Evolutionary conservation across 495 filamentous ascomycete genomes (phyloP).

Genomic region (Tuber borchii): DNA sequence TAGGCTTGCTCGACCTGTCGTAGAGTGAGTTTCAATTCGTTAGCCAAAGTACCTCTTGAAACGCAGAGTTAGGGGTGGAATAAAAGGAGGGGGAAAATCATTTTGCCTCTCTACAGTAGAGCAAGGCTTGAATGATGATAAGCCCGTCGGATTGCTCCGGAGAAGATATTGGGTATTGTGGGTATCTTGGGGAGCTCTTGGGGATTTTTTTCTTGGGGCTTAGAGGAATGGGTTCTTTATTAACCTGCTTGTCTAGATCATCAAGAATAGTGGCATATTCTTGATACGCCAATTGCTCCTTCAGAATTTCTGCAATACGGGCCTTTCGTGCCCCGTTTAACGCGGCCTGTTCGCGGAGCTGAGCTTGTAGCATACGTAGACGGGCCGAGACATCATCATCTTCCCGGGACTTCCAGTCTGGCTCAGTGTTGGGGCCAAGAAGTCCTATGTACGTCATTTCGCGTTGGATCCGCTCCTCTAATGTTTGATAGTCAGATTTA

Average conservation of each 20-base stretch:
- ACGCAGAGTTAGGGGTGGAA: not conserved
- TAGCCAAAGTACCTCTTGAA: not conserved
- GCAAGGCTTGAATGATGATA: not conserved
- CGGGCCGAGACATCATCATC: conserved; percentile 94
- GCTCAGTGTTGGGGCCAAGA: conserved; percentile 59
- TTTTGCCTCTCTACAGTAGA: not conserved
- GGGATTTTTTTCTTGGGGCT: not conserved
- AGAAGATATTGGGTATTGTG: not conserved
- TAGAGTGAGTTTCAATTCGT: not conserved
- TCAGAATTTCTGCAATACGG: conserved; percentile 72
- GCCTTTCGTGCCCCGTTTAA: conserved; percentile 85
- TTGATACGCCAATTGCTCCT: conserved; percentile 86
- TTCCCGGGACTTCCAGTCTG: conserved; percentile 77
- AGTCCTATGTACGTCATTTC: conserved; percentile 94
- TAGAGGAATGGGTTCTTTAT: not conserved
- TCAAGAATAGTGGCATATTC: conserved; percentile 96
- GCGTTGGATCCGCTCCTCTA: conserved; percentile 82
- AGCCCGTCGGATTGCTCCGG: not conserved
- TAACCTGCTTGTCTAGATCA: conserved; percentile 81
- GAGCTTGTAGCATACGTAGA: conserved; percentile 71
- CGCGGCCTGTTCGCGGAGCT: conserved; percentile 72
- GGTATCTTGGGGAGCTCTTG: not conserved
- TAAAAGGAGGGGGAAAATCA: not conserved
- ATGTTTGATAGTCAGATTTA: conserved; percentile 71
- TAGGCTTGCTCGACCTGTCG: conserved; percentile 72